Evolutionary conservation across 2,329 filamentous ascomycete species (phyloP).

Genomic region (Pyrenochaeta sp.): DNA sequence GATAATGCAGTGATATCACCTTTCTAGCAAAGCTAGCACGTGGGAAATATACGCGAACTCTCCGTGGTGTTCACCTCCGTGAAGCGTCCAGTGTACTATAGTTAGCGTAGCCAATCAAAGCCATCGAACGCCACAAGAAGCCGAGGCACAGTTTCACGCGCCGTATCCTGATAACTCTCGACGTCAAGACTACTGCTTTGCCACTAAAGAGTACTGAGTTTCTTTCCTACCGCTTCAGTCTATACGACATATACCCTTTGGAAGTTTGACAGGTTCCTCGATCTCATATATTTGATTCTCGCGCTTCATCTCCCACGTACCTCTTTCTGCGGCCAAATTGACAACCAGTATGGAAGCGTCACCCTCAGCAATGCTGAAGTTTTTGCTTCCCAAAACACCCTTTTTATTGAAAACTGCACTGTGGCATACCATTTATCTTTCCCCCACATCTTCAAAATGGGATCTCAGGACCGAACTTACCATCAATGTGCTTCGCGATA

Average conservation of each 20-base stretch:
- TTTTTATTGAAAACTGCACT: conserved; percentile 69
- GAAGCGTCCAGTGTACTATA: neutral
- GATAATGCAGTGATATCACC: no score
- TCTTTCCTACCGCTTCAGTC: no score
- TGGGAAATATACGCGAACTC: no score
- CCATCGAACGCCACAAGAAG: neutral
- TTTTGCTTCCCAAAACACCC: conserved; percentile 59
- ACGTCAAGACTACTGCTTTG: conserved; percentile 22
- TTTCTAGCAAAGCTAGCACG: no score
- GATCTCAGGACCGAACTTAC: conserved; percentile 79
- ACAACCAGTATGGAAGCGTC: conserved; percentile 43
- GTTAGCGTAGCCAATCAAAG: conserved; percentile 6
- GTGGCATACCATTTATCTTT: conserved; percentile 71
- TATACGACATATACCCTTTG: no score
- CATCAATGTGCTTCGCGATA: conserved; percentile 72
- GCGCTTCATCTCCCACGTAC: neutral
- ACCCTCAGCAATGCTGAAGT: conserved; percentile 42
- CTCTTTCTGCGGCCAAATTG: neutral
- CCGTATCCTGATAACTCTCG: conserved; percentile 8
- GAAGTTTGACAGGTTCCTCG: no score
- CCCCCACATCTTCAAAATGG: conserved; percentile 77
- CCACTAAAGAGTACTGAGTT: conserved; percentile 1
- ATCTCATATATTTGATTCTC: no score
- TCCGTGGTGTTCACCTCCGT: neutral
- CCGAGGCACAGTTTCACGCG: conserved; percentile 16